Percentiles rank a stretch among this genome's conserved stretches.
phyloP scores from a whole-genome alignment of 495 filamentous ascomycete species.

The Hyaloscypha hepaticicola region DNA sequence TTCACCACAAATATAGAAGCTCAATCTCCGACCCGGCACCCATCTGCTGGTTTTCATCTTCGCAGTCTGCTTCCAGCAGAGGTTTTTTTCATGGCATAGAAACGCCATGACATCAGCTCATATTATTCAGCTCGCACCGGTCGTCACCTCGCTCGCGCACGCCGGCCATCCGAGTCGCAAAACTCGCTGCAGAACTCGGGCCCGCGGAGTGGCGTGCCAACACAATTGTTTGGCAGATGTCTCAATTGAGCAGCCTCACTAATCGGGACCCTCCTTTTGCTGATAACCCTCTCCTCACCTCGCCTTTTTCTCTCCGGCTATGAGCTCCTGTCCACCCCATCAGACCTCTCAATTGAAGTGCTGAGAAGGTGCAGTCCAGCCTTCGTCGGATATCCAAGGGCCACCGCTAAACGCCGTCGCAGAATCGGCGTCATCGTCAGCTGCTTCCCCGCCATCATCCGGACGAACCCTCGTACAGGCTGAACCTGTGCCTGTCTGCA shows the following conservation, averaged over 20 bases:
- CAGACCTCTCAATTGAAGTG: constrained; percentile 3
- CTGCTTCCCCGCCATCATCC: constrained; percentile 23
- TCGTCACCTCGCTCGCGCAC: neutral
- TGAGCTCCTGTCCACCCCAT: neutral
- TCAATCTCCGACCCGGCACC: neutral
- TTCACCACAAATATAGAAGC: neutral
- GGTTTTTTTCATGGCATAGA: neutral
- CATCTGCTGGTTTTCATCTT: neutral
- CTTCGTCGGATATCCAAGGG: neutral
- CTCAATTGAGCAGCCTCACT: neutral
- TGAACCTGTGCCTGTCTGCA: constrained; percentile 8
- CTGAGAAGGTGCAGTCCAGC: neutral
- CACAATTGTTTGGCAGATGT: neutral
- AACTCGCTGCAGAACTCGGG: neutral
- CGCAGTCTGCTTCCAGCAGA: neutral
- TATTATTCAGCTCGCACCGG: neutral
- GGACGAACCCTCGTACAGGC: constrained; percentile 16
- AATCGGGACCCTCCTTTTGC: neutral
- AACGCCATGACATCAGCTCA: neutral
- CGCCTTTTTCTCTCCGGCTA: neutral
- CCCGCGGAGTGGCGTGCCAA: neutral
- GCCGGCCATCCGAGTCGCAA: neutral
- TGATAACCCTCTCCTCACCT: neutral
- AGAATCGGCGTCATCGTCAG: constrained; percentile 1
- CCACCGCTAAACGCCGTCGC: constrained; percentile 1